Evolutionary conservation across 176 grass and related monocot genomes (phyloP), one percentile per base, ranked within the genome.

Genomic region (Poa annua): DNA sequence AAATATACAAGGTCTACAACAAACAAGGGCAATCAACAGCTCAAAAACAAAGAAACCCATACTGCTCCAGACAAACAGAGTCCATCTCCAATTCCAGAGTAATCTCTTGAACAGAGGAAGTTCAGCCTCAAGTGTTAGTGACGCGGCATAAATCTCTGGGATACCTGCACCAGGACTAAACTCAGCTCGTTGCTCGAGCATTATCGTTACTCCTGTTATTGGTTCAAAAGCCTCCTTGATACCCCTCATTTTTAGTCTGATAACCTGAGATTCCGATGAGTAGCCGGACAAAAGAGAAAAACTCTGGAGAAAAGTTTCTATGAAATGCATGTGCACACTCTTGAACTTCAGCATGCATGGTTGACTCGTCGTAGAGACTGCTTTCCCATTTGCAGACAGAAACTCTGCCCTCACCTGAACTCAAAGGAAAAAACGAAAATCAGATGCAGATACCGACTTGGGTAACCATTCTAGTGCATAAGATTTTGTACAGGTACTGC

Each of bases 331-430:
- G 41, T 96, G 83, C 63, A 80, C 85, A n/a, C 96, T 98, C 85
- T 98, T 98, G 82, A 98, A 96, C 66, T 85, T 94, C 34, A 98
- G 90, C 87, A 96, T 93, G 87, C 93, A 98, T 44, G 96, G 93
- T 55, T 92, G 93, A 20, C 91, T 90, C 24, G 82, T 86, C 52
- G 62, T 74, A 48, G 81, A 83, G 13, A 88, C 88, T 20, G 96
- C 69, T 81, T 90, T 85, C 55, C 87, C 87, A 41, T 83, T 63
- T 69, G 85, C 66, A 62, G 96, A 90, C 19, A 93, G 66, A 83
- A 95, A 88, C 39, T 96, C 93, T 74, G 85, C 81, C 74, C 86
- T 93, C 22, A 98, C 93, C 93, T 98, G 74, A 78, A 36, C 24
- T 88, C 80, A 77, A 66, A 7, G 26, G 55, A 47, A 2, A 7